phyloP scores from a whole-genome alignment of 2,329 filamentous ascomycete species.

The Xylariales sp. region DNA sequence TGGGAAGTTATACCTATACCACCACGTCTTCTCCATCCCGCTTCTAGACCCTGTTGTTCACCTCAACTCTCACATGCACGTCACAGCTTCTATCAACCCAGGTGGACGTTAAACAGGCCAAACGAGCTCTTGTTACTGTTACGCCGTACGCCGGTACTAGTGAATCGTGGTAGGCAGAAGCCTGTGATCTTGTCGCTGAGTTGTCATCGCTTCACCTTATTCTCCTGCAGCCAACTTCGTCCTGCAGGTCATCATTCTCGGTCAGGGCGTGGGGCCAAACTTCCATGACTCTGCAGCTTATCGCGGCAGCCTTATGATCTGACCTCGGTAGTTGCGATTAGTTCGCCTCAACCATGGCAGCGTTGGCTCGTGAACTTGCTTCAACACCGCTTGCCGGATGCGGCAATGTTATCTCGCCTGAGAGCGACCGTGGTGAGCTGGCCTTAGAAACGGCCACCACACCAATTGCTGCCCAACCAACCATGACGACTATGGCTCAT shows the following conservation, averaged over 20 bases:
- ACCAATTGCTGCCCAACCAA: constrained; percentile 49
- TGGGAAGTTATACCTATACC: constrained; percentile 33
- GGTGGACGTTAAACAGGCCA: constrained; percentile 7
- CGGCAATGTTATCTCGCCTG: constrained; percentile 44
- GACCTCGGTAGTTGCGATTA: constrained; percentile 43
- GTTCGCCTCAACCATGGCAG: constrained; percentile 37
- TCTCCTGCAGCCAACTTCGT: constrained; percentile 26
- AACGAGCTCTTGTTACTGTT: constrained; percentile 8
- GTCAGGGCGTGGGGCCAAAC: constrained; percentile 25
- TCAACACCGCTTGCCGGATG: constrained; percentile 41
- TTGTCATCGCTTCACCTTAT: constrained; percentile 25
- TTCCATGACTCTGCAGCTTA: constrained; percentile 47
- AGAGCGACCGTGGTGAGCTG: constrained; percentile 38
- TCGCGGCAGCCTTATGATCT: constrained; percentile 51
- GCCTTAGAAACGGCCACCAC: constrained; percentile 44
- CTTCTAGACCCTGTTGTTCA: constrained; percentile 16
- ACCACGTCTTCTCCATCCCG: constrained; percentile 35
- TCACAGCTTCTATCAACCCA: constrained; percentile 17
- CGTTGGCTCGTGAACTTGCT: constrained; percentile 34
- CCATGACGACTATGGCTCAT: constrained; percentile 31
- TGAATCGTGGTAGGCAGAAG: constrained; percentile 3
- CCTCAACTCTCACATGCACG: constrained; percentile 16
- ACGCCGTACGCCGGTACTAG: constrained; percentile 17
- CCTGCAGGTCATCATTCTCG: constrained; percentile 22
- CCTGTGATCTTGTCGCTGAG: constrained; percentile 16